phyloP scores from a whole-genome alignment of 2,329 filamentous ascomycete species.

The Microdochium nivale region DNA sequence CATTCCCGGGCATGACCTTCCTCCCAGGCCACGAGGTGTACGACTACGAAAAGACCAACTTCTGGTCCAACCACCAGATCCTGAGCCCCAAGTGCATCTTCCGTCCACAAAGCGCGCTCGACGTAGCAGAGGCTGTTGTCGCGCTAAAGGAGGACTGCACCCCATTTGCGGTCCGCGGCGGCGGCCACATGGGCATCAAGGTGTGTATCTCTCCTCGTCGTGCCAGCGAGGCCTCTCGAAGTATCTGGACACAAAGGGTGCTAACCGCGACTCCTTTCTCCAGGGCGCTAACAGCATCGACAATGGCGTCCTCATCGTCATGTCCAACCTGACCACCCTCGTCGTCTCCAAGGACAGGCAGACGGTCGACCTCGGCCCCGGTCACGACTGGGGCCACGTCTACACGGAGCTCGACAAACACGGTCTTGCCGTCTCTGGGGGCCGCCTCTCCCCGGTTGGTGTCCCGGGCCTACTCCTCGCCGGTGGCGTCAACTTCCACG shows the following conservation, averaged over 20 bases:
- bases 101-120: slow-evolving; percentile 16
- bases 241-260: neutral
- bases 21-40: slow-evolving; percentile 14
- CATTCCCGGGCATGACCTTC: slow-evolving; percentile 13
- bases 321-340: slow-evolving; percentile 1
- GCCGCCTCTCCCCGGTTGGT: slow-evolving; percentile 26
- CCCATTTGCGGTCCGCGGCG: slow-evolving; percentile 21
- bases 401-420: slow-evolving; percentile 7
- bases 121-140: slow-evolving; percentile 15
- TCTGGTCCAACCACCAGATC: slow-evolving; percentile 26
- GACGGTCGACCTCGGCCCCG: slow-evolving; percentile 4
- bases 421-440: slow-evolving; percentile 26
- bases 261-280: neutral
- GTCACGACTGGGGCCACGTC: slow-evolving; percentile 5
- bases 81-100: slow-evolving; percentile 22
- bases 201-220: slow-evolving; percentile 6
- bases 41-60: slow-evolving; percentile 18
- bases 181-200: slow-evolving; percentile 21
- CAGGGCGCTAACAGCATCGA: slow-evolving; percentile 4
- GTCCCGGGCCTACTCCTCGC: slow-evolving; percentile 37
- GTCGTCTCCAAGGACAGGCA: slow-evolving; percentile 17
- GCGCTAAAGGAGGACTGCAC: slow-evolving; percentile 11
- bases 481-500: slow-evolving; percentile 36
- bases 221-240: neutral
- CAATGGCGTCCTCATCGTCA: slow-evolving; percentile 2